Percentiles rank a stretch among this genome's conserved stretches.
Conservation (phyloP, 1,284 basidiomycete genomes). For the Tausonia pullulans region DNA sequence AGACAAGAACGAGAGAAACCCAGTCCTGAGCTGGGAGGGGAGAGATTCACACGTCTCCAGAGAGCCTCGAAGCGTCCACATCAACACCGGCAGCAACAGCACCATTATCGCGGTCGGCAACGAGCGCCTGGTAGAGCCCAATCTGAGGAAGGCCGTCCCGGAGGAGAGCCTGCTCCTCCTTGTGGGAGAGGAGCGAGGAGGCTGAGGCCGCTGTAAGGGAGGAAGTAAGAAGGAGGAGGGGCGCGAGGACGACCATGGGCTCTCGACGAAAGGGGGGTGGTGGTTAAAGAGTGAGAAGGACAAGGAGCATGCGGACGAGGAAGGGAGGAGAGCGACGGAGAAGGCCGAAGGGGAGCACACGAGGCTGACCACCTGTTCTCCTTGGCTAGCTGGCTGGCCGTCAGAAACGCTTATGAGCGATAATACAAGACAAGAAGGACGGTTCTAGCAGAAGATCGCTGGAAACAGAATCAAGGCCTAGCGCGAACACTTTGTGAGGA, state of each 20-base stretch:
- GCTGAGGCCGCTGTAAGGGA: not conserved
- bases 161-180: slow-evolving; percentile 20
- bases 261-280: not conserved
- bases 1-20: too few species aligned
- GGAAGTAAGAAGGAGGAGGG: not conserved
- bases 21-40: too few species aligned
- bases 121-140: slow-evolving; percentile 26
- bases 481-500: too few species aligned
- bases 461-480: too few species aligned
- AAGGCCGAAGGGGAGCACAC: not conserved
- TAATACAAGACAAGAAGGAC: too few species aligned
- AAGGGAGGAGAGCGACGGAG: not conserved
- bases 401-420: too few species aligned
- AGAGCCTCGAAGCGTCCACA: too few species aligned
- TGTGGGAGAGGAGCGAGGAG: not conserved
- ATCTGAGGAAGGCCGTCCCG: slow-evolving; percentile 25
- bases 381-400: too few species aligned
- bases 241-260: not conserved
- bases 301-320: not conserved
- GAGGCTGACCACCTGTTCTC: too few species aligned
- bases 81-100: too few species aligned
- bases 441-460: too few species aligned
- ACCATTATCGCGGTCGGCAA: not conserved
- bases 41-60: too few species aligned
- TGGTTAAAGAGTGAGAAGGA: not conserved